These are phyloP conservation scores for Clavispora phyllophila DNA, from an alignment of 805 yeast genomes.

Conservation along the genomic window DNA sequence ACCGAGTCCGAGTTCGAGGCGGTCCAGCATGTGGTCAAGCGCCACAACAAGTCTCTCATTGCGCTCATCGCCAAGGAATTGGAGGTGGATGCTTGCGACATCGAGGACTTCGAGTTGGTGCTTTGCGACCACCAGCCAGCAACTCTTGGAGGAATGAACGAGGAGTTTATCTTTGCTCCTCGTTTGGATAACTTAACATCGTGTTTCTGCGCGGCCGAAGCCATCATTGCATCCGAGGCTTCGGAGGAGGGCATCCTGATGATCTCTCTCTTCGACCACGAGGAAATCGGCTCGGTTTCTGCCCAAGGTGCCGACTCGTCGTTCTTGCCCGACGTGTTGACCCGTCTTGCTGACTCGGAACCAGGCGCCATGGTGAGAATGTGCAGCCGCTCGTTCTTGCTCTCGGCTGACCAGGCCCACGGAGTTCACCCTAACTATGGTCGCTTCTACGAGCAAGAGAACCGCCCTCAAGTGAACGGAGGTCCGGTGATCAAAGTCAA, in stretches of 20 bases:
- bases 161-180: slow-evolving; percentile 88
- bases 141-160: slow-evolving; percentile 78
- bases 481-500: slow-evolving; percentile 94
- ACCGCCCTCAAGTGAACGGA: slow-evolving; percentile 73
- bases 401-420: slow-evolving; percentile 96
- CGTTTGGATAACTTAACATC: slow-evolving; percentile 88
- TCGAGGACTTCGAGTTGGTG: slow-evolving; percentile 87
- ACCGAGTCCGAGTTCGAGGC: slow-evolving; percentile 57
- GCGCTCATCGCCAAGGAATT: slow-evolving; percentile 65
- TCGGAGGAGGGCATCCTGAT: slow-evolving; percentile 59
- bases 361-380: slow-evolving; percentile 47
- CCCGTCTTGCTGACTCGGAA: slow-evolving; percentile 49
- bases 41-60: slow-evolving; percentile 74
- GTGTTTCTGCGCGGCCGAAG: slow-evolving; percentile 74
- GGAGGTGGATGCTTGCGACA: slow-evolving; percentile 44
- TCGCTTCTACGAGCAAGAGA: slow-evolving; percentile 67
- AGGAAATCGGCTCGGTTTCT: slow-evolving; percentile 88
- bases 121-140: slow-evolving; percentile 83
- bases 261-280: slow-evolving; percentile 88
- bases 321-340: slow-evolving; percentile 73
- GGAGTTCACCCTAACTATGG: slow-evolving; percentile 93
- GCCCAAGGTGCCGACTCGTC: slow-evolving; percentile 97
- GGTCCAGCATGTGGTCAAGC: slow-evolving; percentile 55
- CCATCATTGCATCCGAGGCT: slow-evolving; percentile 52
- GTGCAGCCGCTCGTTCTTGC: slow-evolving; percentile 56